phyloP scores from a whole-genome alignment of 2,329 filamentous ascomycete species.

The Aspergillus quadricinctus region DNA sequence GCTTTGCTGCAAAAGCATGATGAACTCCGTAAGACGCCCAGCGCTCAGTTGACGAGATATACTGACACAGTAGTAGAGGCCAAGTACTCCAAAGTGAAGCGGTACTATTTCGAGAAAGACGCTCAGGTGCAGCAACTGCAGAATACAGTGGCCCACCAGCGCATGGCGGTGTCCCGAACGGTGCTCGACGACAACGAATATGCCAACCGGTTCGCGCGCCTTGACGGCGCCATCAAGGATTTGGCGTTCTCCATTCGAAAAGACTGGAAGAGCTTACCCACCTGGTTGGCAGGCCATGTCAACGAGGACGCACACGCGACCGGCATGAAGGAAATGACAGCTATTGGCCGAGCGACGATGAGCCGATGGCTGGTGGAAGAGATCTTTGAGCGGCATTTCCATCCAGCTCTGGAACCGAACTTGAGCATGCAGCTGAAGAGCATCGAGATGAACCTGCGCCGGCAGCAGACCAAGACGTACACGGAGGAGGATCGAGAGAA shows the following conservation, averaged over 20 bases:
- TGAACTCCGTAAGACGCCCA: constrained; percentile 41
- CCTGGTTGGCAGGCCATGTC: constrained; percentile 74
- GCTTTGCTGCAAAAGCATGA: constrained; percentile 42
- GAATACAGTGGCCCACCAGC: constrained; percentile 95
- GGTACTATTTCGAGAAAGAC: constrained; percentile 91
- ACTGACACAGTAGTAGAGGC: constrained; percentile 55
- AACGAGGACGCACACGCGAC: constrained; percentile 80
- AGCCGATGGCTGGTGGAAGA: constrained; percentile 87
- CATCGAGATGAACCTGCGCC: constrained; percentile 83
- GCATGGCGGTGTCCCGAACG: constrained; percentile 88
- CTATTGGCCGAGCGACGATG: constrained; percentile 83
- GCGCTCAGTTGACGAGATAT: neutral
- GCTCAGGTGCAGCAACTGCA: constrained; percentile 89
- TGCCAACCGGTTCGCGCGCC: constrained; percentile 75
- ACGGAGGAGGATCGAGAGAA: constrained; percentile 88
- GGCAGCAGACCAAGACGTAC: constrained; percentile 66
- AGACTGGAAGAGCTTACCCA: constrained; percentile 78
- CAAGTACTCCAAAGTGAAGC: constrained; percentile 98
- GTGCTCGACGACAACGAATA: constrained; percentile 96
- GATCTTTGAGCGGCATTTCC: constrained; percentile 87
- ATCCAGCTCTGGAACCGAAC: constrained; percentile 73
- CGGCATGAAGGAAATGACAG: constrained; percentile 97
- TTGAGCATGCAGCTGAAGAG: constrained; percentile 76
- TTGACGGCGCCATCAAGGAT: constrained; percentile 92
- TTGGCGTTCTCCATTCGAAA: constrained; percentile 94